A percentile compares a stretch with the other conserved stretches of the same genome.
Conservation (phyloP, 2,329 filamentous ascomycete genomes). For the Cytospora chrysosperma region DNA sequence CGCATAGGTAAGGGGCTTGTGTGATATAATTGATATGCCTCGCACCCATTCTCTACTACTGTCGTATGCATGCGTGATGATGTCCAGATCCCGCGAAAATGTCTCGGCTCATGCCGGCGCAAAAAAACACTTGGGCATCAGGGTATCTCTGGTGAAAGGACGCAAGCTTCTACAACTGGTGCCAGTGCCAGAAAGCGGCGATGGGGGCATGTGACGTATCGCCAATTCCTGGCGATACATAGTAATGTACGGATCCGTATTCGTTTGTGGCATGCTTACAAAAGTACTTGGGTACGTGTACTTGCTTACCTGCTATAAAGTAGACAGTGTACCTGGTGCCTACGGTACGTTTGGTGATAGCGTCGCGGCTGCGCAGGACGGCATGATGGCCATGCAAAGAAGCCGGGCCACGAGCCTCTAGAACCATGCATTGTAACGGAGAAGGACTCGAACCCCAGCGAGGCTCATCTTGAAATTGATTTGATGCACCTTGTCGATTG, state of each 20-base stretch:
- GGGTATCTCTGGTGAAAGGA: too few relatives aligned
- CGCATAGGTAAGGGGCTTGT: neutral
- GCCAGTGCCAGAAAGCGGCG: neutral
- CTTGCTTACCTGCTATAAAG: too few relatives aligned
- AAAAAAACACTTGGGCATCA: neutral
- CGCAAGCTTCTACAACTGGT: neutral
- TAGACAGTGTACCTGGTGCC: too few relatives aligned
- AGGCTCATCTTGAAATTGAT: too few relatives aligned
- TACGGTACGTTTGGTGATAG: neutral
- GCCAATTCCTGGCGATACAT: neutral
- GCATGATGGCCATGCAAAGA: neutral
- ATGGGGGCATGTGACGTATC: neutral
- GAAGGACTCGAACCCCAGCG: too few relatives aligned
- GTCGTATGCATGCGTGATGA: slow-evolving; percentile 3
- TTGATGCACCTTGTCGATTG: too few relatives aligned
- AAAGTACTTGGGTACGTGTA: too few relatives aligned
- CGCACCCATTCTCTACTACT: neutral
- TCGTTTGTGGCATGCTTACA: too few relatives aligned
- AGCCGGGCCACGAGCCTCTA: neutral
- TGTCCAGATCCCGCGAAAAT: slow-evolving; percentile 2
- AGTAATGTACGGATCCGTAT: too few relatives aligned
- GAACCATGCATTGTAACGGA: neutral
- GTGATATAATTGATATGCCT: slow-evolving; percentile 5
- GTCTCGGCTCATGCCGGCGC: slow-evolving; percentile 11
- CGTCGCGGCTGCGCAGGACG: neutral